Conservation (phyloP, 306 rosid species). For the Potentilla sterilis region DNA sequence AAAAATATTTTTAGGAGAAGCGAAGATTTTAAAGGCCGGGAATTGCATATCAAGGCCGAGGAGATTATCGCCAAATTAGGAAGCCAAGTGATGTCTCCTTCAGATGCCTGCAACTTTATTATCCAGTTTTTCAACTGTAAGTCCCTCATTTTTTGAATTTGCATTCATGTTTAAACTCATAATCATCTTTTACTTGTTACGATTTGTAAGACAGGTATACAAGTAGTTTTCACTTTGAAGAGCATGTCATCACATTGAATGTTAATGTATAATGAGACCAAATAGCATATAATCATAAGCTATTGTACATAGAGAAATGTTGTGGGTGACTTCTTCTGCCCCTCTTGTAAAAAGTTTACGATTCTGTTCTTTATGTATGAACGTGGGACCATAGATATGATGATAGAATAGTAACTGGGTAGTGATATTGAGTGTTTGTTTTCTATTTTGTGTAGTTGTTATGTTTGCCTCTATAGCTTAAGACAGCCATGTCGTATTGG, state of each 20-base stretch:
- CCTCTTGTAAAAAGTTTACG: not conserved
- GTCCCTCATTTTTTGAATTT: constrained; percentile 26
- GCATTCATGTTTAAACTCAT: not conserved
- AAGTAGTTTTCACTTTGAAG: not conserved
- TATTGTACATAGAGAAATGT: not conserved
- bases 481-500: not conserved
- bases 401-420: not conserved
- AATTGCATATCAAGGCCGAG: constrained; percentile 66
- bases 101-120: constrained; percentile 81
- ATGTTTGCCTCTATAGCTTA: not conserved
- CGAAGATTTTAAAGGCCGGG: constrained; percentile 88
- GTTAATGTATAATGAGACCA: not conserved
- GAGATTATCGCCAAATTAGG: constrained; percentile 65
- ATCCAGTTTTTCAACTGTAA: constrained; percentile 82
- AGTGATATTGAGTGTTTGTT: not conserved
- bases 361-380: not conserved
- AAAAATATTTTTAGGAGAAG: constrained; percentile 79
- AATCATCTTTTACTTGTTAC: not conserved
- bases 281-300: not conserved
- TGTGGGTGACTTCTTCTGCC: not conserved
- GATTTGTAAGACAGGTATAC: not conserved
- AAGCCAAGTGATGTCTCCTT: constrained; percentile 64
- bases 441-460: not conserved
- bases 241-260: not conserved
- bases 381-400: not conserved